phyloP scores from a whole-genome alignment of 352 stramenopile species.

The Globisporangium parvum region DNA sequence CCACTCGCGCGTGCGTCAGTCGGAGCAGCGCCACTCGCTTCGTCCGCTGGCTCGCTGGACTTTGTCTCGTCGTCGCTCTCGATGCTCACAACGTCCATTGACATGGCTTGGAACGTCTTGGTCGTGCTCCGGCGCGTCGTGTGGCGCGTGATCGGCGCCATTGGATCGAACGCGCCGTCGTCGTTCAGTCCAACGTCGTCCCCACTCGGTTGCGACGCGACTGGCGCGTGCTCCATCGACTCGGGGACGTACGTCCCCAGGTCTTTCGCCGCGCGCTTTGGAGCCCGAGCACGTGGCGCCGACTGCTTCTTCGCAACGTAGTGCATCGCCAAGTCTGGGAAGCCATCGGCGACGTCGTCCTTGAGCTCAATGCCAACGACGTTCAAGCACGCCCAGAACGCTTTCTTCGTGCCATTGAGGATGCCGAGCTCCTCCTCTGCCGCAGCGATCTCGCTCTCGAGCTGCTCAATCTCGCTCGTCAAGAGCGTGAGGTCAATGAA shows the following conservation, averaged over 20 bases:
- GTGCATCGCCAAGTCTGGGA: constrained; percentile 39
- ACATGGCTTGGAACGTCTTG: constrained; percentile 19
- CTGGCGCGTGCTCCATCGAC: constrained; percentile 9
- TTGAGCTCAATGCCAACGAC: constrained; percentile 54
- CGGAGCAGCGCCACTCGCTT: not conserved
- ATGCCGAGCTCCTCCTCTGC: constrained; percentile 34
- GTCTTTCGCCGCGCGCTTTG: constrained; percentile 17
- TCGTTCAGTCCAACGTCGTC: constrained; percentile 17
- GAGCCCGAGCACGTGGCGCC: constrained; percentile 8
- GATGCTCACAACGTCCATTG: constrained; percentile 9
- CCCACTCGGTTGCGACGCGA: constrained; percentile 1
- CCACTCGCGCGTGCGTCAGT: not conserved
- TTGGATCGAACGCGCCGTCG: constrained; percentile 3
- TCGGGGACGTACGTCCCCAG: constrained; percentile 10
- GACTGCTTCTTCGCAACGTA: constrained; percentile 35
- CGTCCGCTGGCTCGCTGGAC: not conserved
- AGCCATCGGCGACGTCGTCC: constrained; percentile 49
- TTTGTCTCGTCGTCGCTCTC: constrained; percentile 28
- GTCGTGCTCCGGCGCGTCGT: constrained; percentile 25
- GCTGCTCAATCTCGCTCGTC: constrained; percentile 45
- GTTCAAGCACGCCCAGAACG: constrained; percentile 57
- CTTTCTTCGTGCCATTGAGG: constrained; percentile 39
- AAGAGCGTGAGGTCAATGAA: constrained; percentile 33
- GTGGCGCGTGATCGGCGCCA: constrained; percentile 17
- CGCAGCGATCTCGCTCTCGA: constrained; percentile 63